phyloP scores from a whole-genome alignment of 176 grass and related monocot species.

The Oropetium thomaeum region DNA sequence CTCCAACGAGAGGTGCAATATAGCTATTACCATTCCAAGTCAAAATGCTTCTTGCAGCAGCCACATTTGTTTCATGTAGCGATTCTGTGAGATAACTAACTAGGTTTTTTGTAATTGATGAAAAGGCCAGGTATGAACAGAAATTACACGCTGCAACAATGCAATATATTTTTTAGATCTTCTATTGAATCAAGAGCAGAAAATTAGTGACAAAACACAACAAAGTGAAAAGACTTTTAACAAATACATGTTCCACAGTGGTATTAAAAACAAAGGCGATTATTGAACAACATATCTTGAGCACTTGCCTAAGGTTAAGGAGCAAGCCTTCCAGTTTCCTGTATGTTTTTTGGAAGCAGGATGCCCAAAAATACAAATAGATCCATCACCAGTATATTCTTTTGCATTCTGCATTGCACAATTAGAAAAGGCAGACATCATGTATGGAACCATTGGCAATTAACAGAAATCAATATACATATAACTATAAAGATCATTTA shows the following conservation, averaged over 20 bases:
- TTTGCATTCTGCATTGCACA: constrained; percentile 16
- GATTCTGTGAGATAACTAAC: constrained; percentile 49
- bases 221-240: neutral
- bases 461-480: no score
- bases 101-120: constrained; percentile 49
- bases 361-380: constrained; percentile 36
- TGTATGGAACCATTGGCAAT: no score
- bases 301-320: constrained; percentile 41
- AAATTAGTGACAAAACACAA: neutral
- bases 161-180: neutral
- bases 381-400: constrained; percentile 52
- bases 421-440: no score
- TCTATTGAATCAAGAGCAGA: neutral
- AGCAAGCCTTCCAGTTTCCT: constrained; percentile 56
- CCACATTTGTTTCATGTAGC: constrained; percentile 48
- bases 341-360: constrained; percentile 36
- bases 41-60: constrained; percentile 49
- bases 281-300: neutral
- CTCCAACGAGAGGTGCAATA: constrained; percentile 48
- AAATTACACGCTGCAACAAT: constrained; percentile 43
- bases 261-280: neutral
- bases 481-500: no score
- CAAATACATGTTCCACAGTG: neutral
- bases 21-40: constrained; percentile 49
- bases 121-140: constrained; percentile 39